Evolutionary conservation across 106 monocot species (phyloP).

Genomic region (Apostasia ramifera): DNA sequence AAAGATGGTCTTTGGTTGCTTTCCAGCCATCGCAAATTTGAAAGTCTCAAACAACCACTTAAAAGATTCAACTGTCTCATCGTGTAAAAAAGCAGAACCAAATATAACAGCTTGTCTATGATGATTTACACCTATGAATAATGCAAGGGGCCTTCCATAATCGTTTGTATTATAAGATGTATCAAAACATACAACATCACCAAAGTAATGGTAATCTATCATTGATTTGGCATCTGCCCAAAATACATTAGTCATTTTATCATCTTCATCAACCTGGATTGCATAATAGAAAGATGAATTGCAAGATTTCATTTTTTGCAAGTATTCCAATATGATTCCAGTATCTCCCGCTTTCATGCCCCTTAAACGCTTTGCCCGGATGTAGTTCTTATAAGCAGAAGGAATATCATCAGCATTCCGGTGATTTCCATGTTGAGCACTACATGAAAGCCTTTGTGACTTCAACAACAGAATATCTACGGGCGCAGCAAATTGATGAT

Average conservation of each 20-base stretch:
- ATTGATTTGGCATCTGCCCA: conserved; percentile 68
- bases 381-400: conserved; percentile 51
- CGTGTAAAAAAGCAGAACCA: conserved; percentile 55
- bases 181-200: conserved; percentile 68
- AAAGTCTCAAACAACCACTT: conserved; percentile 78
- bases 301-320: conserved; percentile 61
- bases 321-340: conserved; percentile 44
- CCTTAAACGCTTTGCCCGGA: conserved; percentile 40
- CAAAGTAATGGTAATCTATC: conserved; percentile 59
- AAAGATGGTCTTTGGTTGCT: conserved; percentile 51
- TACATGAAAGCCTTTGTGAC: conserved; percentile 35
- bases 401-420: conserved; percentile 41
- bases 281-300: conserved; percentile 71
- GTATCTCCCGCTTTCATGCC: conserved; percentile 43
- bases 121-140: conserved; percentile 65
- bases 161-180: conserved; percentile 38
- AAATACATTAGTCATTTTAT: conserved; percentile 58
- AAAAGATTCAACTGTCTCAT: conserved; percentile 51
- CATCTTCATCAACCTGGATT: conserved; percentile 65
- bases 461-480: conserved; percentile 55
- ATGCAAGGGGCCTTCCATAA: conserved; percentile 46
- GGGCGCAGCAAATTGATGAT: conserved; percentile 60
- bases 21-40: conserved; percentile 42
- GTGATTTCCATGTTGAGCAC: conserved; percentile 23
- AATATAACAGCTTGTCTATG: conserved; percentile 56